These are phyloP conservation scores for Emergomyces pasteurianus DNA, from an alignment of 2,329 filamentous ascomycete genomes.

Conservation along the genomic window DNA sequence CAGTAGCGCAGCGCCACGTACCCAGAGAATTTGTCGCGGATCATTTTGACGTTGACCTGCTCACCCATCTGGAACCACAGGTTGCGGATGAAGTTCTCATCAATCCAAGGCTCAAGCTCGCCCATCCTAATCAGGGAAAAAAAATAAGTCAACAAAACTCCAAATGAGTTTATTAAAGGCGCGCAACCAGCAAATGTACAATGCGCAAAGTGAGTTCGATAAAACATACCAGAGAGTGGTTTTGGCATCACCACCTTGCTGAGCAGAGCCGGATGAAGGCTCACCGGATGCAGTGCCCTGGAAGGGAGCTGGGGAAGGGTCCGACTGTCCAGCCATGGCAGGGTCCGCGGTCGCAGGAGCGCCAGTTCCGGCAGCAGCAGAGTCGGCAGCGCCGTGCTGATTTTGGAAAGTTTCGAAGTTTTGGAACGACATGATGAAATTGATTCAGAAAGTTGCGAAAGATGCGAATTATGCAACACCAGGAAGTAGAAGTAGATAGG, in stretches of 20 bases:
- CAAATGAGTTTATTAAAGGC: neutral
- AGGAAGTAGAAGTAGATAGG: neutral
- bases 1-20: slow-evolving; percentile 34
- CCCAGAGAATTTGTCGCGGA: slow-evolving; percentile 98
- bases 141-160: slow-evolving; percentile 1
- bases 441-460: slow-evolving; percentile 9
- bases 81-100: slow-evolving; percentile 95
- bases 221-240: slow-evolving; percentile 43
- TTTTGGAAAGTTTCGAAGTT: slow-evolving; percentile 53
- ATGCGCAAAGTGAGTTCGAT: neutral
- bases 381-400: slow-evolving; percentile 45
- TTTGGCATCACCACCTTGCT: slow-evolving; percentile 43
- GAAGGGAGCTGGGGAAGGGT: slow-evolving; percentile 41
- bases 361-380: slow-evolving; percentile 37
- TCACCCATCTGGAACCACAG: slow-evolving; percentile 91
- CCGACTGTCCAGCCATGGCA: slow-evolving; percentile 46
- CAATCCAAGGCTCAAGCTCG: slow-evolving; percentile 97
- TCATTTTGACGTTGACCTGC: slow-evolving; percentile 97
- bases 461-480: slow-evolving; percentile 3
- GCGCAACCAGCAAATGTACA: neutral
- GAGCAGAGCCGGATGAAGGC: slow-evolving; percentile 31
- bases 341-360: slow-evolving; percentile 39
- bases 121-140: slow-evolving; percentile 67
- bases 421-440: slow-evolving; percentile 51
- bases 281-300: slow-evolving; percentile 37